A percentile compares a stretch with the other conserved stretches of the same genome.
Evolutionary conservation across 805 yeast genomes (phyloP).

Genomic region (Candida xyloterini): DNA sequence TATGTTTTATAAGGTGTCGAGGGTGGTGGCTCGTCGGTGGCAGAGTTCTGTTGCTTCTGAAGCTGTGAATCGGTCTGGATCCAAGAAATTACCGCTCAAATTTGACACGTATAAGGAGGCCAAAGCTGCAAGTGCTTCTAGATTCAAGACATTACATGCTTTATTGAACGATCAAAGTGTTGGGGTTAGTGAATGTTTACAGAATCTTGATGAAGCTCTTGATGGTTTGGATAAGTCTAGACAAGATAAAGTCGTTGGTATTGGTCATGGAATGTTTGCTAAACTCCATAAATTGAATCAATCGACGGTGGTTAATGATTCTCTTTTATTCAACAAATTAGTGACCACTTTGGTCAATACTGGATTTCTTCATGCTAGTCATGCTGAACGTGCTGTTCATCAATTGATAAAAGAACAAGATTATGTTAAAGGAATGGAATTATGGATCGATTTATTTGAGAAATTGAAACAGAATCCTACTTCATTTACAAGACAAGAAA

Average conservation of each 20-base stretch:
- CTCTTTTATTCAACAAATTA: slow-evolving; percentile 23
- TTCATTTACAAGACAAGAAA: slow-evolving; percentile 2
- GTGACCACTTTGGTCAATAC: slow-evolving; percentile 17
- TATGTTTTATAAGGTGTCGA: not conserved
- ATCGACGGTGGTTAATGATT: slow-evolving; percentile 19
- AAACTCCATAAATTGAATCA: slow-evolving; percentile 11
- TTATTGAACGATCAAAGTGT: slow-evolving; percentile 2
- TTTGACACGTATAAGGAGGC: not conserved
- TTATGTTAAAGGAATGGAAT: slow-evolving; percentile 26
- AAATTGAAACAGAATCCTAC: slow-evolving; percentile 24
- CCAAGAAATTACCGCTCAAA: not conserved
- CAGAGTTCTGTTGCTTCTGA: slow-evolving; percentile 3
- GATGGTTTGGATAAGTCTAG: not conserved
- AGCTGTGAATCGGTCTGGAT: not conserved
- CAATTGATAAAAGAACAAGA: slow-evolving; percentile 24
- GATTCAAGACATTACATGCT: not conserved
- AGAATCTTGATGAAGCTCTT: slow-evolving; percentile 1
- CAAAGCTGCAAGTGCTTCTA: not conserved
- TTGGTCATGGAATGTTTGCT: slow-evolving; percentile 10
- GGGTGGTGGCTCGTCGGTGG: not conserved
- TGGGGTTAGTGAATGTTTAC: slow-evolving; percentile 1
- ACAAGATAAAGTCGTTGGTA: not conserved
- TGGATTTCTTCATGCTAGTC: slow-evolving; percentile 27
- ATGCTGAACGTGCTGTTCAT: slow-evolving; percentile 24
- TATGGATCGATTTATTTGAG: slow-evolving; percentile 29